Percentiles rank a stretch among this genome's conserved stretches.
Conservation (phyloP, 768 basidiomycete species). For the Trametes gibbosa region DNA sequence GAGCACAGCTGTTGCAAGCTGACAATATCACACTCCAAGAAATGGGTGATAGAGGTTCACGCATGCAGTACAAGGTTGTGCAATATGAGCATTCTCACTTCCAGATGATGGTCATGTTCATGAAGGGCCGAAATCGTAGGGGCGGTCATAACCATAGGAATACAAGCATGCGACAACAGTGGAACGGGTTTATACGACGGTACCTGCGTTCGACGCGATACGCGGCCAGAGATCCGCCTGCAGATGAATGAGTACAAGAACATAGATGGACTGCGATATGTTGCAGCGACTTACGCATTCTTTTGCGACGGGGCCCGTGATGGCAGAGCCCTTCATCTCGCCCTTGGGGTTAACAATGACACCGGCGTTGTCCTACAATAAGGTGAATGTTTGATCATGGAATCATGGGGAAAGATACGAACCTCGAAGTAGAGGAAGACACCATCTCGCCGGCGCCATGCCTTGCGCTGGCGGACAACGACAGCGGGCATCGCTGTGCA, state of each 20-base stretch:
- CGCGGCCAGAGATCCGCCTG: constrained; percentile 98
- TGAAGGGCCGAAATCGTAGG: constrained; percentile 5
- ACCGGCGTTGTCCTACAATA: constrained; percentile 81
- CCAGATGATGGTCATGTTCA: constrained; percentile 8
- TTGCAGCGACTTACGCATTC: constrained; percentile 89
- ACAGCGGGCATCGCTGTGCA: constrained; percentile 90
- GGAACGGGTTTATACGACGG: constrained; percentile 73
- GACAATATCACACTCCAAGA: too few relatives aligned
- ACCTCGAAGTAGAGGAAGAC: constrained; percentile 99
- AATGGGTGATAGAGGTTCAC: too few relatives aligned
- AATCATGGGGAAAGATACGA: constrained; percentile 17
- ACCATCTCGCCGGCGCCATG: constrained; percentile 97
- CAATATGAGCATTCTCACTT: too few relatives aligned
- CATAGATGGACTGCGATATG: neutral
- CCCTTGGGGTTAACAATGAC: constrained; percentile 99
- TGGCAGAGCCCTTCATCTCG: constrained; percentile 99
- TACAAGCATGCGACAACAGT: constrained; percentile 27
- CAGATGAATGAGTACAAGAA: neutral
- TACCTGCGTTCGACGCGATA: constrained; percentile 98
- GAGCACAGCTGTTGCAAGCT: too few relatives aligned
- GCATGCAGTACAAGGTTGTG: too few relatives aligned
- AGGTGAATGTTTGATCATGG: neutral
- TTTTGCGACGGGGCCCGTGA: constrained; percentile 97
- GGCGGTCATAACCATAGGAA: constrained; percentile 29
- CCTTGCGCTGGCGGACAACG: constrained; percentile 95